phyloP scores from a whole-genome alignment of 257 asterid species.

The Voacanga thouarsii region DNA sequence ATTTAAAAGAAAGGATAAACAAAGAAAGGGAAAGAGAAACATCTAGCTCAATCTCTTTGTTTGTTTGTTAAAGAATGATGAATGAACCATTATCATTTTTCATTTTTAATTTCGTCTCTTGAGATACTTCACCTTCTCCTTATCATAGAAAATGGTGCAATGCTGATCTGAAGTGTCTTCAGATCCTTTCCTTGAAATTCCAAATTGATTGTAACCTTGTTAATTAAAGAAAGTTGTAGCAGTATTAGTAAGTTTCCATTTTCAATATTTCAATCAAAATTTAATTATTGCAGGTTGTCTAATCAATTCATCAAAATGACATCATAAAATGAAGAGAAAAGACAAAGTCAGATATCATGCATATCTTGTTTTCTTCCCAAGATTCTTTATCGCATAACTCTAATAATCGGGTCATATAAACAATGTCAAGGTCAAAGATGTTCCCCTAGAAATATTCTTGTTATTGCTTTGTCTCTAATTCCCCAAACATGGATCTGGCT shows the following conservation, averaged over 20 bases:
- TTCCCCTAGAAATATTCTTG: no score
- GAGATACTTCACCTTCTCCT: constrained; percentile 64
- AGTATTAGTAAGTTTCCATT: constrained; percentile 1
- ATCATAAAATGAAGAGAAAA: not conserved
- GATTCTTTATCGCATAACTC: not conserved
- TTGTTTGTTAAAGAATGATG: not conserved
- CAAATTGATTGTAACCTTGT: constrained; percentile 87
- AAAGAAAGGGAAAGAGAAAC: not conserved
- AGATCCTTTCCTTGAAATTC: constrained; percentile 87
- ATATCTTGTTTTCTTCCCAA: not conserved
- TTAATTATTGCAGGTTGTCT: not conserved
- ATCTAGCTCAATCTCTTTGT: not conserved
- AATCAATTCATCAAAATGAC: not conserved
- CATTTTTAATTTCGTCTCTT: not conserved
- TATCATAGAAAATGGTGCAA: constrained; percentile 84
- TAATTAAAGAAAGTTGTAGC: not conserved
- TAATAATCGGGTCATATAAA: not conserved
- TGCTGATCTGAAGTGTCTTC: constrained; percentile 88
- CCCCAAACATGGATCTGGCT: no score
- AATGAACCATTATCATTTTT: not conserved
- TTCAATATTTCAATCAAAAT: not conserved
- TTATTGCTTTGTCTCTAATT: no score
- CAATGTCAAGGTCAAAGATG: not conserved
- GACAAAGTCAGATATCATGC: not conserved
- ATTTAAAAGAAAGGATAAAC: not conserved